Evolutionary conservation across 352 stramenopile genomes (phyloP).

Genomic region (Pythium aristosporum): DNA sequence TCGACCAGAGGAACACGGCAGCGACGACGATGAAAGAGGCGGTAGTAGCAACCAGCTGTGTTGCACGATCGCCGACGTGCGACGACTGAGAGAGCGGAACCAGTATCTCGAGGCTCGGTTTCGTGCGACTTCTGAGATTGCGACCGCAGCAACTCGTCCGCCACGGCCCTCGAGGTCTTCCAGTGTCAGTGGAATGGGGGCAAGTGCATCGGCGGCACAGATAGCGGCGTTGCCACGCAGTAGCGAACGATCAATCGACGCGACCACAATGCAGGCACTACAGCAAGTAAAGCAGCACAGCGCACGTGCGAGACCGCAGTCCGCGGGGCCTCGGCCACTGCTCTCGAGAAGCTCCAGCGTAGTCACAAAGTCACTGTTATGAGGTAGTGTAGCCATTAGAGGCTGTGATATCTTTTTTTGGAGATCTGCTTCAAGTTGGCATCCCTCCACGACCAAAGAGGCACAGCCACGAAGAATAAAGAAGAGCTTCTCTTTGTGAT

Average conservation of each 20-base stretch:
- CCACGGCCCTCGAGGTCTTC: conserved; percentile 1
- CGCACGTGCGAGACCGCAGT: conserved; percentile 46
- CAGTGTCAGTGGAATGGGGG: not conserved
- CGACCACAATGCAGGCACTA: conserved; percentile 40
- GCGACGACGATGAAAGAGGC: not conserved
- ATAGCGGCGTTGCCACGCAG: conserved; percentile 2
- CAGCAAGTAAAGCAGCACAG: conserved; percentile 38
- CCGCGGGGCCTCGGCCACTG: conserved; percentile 22
- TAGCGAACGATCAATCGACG: conserved; percentile 31
- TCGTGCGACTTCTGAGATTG: conserved; percentile 12
- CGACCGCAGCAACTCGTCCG: not conserved
- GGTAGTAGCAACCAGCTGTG: conserved; percentile 8
- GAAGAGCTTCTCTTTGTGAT: not conserved
- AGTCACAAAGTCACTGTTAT: conserved; percentile 25
- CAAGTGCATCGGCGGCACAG: conserved; percentile 5
- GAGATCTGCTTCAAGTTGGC: not conserved
- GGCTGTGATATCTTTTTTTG: not conserved
- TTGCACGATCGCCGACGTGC: conserved; percentile 39
- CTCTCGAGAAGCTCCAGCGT: conserved; percentile 13
- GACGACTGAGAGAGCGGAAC: conserved; percentile 56
- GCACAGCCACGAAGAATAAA: not conserved
- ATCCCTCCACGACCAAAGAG: no score
- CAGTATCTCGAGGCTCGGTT: conserved; percentile 64
- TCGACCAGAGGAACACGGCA: conserved; percentile 4
- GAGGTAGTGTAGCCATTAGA: conserved; percentile 5